Evolutionary conservation across 192 early-diverging fungal genomes (phyloP).

Genomic region (Piromyces sp.): DNA sequence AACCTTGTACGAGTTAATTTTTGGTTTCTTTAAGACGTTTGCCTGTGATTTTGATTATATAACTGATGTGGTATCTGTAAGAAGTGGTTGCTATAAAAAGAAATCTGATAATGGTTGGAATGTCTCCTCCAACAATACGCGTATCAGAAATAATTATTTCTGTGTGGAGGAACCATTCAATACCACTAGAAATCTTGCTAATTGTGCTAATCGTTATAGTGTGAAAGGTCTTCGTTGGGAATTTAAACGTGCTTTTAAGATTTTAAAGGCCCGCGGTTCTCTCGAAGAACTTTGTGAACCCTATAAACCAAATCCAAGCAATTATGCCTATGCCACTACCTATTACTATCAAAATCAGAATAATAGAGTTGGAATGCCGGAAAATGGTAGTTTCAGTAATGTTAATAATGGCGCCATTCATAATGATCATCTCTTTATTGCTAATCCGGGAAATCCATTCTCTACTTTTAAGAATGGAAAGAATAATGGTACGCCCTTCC

Average conservation of each 20-base stretch:
- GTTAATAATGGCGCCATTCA: background rate
- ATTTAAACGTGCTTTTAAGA: conserved; percentile 51
- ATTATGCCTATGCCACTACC: background rate
- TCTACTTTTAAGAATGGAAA: background rate
- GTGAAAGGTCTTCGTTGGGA: conserved; percentile 65
- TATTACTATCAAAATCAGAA: background rate
- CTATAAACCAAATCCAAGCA: conserved; percentile 11
- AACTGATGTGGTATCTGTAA: conserved; percentile 58
- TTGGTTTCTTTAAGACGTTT: conserved; percentile 59
- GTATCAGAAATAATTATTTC: conserved; percentile 46
- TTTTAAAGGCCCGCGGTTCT: conserved; percentile 24
- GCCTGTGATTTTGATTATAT: conserved; percentile 76
- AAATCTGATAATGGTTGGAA: conserved; percentile 84
- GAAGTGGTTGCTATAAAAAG: conserved; percentile 57
- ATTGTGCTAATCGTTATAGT: conserved; percentile 63
- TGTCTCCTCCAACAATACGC: conserved; percentile 27
- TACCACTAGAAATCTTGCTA: conserved; percentile 70
- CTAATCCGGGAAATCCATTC: background rate
- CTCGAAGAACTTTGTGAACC: conserved; percentile 32
- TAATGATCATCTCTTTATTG: background rate
- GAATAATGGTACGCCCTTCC: background rate
- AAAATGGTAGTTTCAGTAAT: conserved; percentile 1
- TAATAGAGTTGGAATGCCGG: too few relatives aligned
- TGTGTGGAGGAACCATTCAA: conserved; percentile 92
- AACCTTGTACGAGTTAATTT: conserved; percentile 59